These are phyloP conservation scores for Fennellomyces sp. DNA, from an alignment of 371 early-diverging fungal species.

Conservation along the genomic window DNA sequence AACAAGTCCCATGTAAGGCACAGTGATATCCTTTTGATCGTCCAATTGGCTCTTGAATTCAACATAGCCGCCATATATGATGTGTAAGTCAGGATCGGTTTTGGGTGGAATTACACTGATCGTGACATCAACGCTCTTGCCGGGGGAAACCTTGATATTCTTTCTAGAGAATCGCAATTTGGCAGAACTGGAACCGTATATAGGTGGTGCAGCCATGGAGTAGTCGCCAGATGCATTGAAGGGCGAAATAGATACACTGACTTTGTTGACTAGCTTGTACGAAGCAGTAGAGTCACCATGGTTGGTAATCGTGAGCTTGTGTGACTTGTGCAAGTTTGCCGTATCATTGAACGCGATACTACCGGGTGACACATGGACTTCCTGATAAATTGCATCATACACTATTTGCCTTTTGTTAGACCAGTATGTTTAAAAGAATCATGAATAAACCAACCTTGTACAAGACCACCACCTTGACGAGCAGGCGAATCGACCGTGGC, in stretches of 20 bases:
- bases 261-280: slow-evolving; percentile 47
- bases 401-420: slow-evolving; percentile 14
- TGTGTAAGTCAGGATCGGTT: slow-evolving; percentile 20
- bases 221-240: slow-evolving; percentile 20
- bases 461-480: slow-evolving; percentile 72
- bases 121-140: slow-evolving; percentile 35
- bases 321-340: slow-evolving; percentile 29
- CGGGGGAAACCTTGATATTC: slow-evolving; percentile 35
- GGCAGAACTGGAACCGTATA: slow-evolving; percentile 19
- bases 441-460: slow-evolving; percentile 39
- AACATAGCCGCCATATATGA: slow-evolving; percentile 35
- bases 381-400: slow-evolving; percentile 52
- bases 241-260: slow-evolving; percentile 35
- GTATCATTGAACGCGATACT: slow-evolving; percentile 68
- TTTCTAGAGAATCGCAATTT: slow-evolving; percentile 27
- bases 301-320: slow-evolving; percentile 59
- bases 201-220: slow-evolving; percentile 13
- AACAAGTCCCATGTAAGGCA: slow-evolving; percentile 60
- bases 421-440: neutral
- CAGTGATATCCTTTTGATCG: slow-evolving; percentile 10
- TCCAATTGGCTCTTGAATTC: slow-evolving; percentile 16
- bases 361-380: slow-evolving; percentile 57
- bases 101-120: slow-evolving; percentile 44
- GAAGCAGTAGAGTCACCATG: slow-evolving; percentile 46
- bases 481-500: slow-evolving; percentile 29